Percentiles rank a stretch among this genome's conserved stretches.
Conservation (phyloP, 2,329 filamentous ascomycete genomes). For the Diplocarpon mali region DNA sequence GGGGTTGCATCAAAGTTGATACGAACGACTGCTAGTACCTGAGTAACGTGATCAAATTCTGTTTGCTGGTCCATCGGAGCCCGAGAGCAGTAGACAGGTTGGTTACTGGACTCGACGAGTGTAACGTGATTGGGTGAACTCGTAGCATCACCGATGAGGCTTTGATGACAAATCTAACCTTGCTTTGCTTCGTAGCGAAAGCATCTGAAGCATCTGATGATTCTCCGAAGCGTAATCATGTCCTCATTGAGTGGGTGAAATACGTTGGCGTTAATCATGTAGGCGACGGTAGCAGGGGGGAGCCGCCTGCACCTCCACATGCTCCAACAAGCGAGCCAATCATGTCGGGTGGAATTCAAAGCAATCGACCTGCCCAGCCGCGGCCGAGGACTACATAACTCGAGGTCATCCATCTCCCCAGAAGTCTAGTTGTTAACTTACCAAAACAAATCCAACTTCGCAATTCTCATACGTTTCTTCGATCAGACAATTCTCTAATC, state of each 20-base stretch:
- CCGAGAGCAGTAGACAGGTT: no score
- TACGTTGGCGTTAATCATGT: neutral
- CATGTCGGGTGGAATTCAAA: slow-evolving; percentile 3
- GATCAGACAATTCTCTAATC: neutral
- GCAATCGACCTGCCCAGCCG: neutral
- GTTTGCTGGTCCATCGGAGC: no score
- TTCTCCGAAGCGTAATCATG: neutral
- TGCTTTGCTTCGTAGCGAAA: no score
- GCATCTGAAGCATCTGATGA: no score
- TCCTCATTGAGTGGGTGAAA: neutral
- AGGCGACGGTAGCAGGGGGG: neutral
- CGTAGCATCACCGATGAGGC: no score
- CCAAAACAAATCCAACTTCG: neutral
- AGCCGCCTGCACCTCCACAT: no score
- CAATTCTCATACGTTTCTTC: slow-evolving; percentile 3
- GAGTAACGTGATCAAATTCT: no score
- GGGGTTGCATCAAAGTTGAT: neutral
- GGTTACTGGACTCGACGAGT: no score
- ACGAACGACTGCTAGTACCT: no score
- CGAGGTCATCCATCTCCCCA: neutral
- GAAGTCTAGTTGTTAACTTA: neutral
- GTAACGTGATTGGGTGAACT: no score
- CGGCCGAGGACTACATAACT: slow-evolving; percentile 2
- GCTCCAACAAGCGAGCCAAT: slow-evolving; percentile 3
- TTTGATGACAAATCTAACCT: no score